A percentile compares a stretch with the other conserved stretches of the same genome.
phyloP scores from a whole-genome alignment of 768 basidiomycete species.

The Lactarius sp. region DNA sequence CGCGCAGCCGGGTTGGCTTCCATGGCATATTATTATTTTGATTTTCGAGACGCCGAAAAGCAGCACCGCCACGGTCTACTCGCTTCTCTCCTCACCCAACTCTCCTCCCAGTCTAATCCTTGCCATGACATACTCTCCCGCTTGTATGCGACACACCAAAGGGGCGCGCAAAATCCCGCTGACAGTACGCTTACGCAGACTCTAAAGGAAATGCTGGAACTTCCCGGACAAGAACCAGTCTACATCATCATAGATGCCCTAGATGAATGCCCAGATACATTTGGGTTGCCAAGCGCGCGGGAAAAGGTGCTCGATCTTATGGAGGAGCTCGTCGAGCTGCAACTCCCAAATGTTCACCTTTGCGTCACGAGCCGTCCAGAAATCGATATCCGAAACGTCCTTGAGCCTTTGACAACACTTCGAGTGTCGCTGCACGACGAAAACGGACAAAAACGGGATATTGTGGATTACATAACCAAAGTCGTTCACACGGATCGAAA shows the following conservation, averaged over 20 bases:
- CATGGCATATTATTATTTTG: neutral
- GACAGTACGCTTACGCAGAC: neutral
- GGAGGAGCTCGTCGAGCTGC: neutral
- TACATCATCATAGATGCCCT: conserved; percentile 10
- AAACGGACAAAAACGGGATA: conserved; percentile 1
- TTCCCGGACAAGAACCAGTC: neutral
- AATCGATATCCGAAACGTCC: neutral
- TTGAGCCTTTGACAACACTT: neutral
- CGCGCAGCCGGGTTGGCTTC: neutral
- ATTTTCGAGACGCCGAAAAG: conserved; percentile 2
- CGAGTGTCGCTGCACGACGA: neutral
- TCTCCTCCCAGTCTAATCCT: neutral
- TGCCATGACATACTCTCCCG: neutral
- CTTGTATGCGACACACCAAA: neutral
- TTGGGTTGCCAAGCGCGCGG: neutral
- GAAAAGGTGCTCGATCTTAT: neutral
- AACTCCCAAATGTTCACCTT: neutral
- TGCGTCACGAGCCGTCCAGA: conserved; percentile 8
- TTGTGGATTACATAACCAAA: neutral
- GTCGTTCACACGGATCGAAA: neutral
- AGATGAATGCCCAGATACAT: conserved; percentile 4
- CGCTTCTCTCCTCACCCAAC: neutral
- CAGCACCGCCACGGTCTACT: conserved; percentile 1
- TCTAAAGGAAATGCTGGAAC: neutral
- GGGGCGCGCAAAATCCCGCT: neutral